phyloP scores from a whole-genome alignment of 1,284 basidiomycete species.

The Ceratobasidium papillatum region DNA sequence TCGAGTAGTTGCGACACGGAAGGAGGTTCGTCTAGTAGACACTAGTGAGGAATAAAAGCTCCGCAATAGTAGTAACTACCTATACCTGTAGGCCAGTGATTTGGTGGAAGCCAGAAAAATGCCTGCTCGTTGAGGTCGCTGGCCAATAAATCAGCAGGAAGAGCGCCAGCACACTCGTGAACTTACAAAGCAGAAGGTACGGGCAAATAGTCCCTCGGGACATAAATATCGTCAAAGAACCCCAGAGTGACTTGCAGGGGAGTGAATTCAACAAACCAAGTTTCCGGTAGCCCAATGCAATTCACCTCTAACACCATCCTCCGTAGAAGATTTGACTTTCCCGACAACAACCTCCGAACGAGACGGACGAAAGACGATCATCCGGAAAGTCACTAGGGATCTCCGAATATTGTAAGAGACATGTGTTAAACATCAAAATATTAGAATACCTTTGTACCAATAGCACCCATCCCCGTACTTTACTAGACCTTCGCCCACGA shows the following conservation, averaged over 20 bases:
- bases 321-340: conserved; percentile 84
- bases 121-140: conserved; percentile 84
- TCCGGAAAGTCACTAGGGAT: conserved; percentile 79
- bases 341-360: conserved; percentile 89
- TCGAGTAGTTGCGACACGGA: conserved; percentile 72
- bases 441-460: conserved; percentile 85
- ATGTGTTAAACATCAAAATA: not conserved
- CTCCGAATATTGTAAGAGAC: conserved; percentile 15
- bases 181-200: conserved; percentile 81
- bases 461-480: conserved; percentile 94
- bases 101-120: conserved; percentile 57
- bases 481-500: conserved; percentile 90
- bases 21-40: conserved; percentile 47
- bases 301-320: conserved; percentile 83
- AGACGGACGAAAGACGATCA: conserved; percentile 93
- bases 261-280: not conserved
- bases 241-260: conserved; percentile 75
- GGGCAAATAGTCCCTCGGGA: conserved; percentile 76
- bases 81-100: conserved; percentile 21
- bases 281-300: conserved; percentile 40
- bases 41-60: not conserved
- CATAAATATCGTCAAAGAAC: conserved; percentile 95
- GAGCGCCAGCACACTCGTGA: not conserved
- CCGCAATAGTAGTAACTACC: not conserved
- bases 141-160: conserved; percentile 39